Percentiles rank a stretch among this genome's conserved stretches.
phyloP scores from a whole-genome alignment of 257 asterid species.

The Nicotiana tabacum region DNA sequence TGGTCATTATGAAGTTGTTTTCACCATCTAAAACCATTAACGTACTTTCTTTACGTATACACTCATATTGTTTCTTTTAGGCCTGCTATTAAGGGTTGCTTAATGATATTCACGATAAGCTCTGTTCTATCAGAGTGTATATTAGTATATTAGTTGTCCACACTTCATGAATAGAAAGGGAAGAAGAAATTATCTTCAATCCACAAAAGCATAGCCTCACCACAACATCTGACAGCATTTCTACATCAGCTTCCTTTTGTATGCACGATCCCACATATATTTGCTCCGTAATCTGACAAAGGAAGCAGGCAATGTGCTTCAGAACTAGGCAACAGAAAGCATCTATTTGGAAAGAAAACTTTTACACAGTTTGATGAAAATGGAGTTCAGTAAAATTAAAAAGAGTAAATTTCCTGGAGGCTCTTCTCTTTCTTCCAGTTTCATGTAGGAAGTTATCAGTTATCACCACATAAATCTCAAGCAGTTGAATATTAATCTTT shows the following conservation, averaged over 20 bases:
- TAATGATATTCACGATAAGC: background rate
- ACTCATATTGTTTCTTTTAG: background rate
- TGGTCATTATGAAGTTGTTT: background rate
- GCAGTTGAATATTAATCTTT: background rate
- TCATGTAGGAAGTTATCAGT: too few species aligned
- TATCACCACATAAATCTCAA: background rate
- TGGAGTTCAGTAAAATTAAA: background rate
- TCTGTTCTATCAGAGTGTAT: background rate
- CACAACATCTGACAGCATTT: conserved; percentile 50
- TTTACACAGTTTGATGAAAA: background rate
- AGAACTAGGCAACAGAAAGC: background rate
- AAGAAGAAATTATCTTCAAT: background rate
- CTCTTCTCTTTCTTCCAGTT: background rate
- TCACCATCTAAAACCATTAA: conserved; percentile 2
- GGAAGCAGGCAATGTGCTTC: conserved; percentile 4
- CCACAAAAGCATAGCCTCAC: conserved; percentile 37
- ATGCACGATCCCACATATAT: conserved; percentile 92
- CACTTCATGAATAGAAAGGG: background rate
- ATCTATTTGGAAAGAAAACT: background rate
- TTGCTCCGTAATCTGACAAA: conserved; percentile 86
- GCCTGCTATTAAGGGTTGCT: background rate
- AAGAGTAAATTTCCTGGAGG: background rate
- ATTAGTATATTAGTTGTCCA: background rate
- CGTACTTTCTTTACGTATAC: background rate
- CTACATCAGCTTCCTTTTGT: conserved; percentile 73